Percentiles rank a stretch among this genome's conserved stretches.
Conservation (phyloP, 371 early-diverging fungal species). For the Rhizomucor miehei region DNA sequence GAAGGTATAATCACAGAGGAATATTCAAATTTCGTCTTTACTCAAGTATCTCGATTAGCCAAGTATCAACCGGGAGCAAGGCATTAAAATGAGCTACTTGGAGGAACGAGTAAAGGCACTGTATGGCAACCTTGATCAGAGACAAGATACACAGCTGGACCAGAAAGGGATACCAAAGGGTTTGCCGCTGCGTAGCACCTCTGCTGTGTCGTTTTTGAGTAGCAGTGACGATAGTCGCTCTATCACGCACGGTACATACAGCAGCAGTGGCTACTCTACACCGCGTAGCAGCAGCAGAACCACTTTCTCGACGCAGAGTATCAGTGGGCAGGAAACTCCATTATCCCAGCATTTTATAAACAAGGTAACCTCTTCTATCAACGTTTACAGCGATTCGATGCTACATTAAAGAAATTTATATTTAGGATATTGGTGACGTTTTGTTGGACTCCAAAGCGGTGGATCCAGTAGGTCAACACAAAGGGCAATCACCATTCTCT, state of each 20-base stretch:
- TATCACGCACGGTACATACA: neutral
- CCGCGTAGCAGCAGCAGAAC: slow-evolving; percentile 4
- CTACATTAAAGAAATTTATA: no score
- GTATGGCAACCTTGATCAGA: neutral
- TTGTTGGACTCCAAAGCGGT: neutral
- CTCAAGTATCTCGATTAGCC: neutral
- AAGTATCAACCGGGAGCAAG: neutral
- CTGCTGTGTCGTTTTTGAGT: neutral
- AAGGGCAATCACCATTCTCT: slow-evolving; percentile 8
- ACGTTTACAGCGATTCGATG: no score
- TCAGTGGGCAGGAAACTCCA: neutral
- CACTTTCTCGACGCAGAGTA: neutral
- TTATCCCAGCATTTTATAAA: slow-evolving; percentile 5
- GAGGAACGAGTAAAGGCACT: slow-evolving; percentile 7
- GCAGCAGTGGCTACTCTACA: slow-evolving; percentile 6
- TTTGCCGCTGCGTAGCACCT: neutral
- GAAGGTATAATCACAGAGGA: no score
- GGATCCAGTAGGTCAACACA: slow-evolving; percentile 8
- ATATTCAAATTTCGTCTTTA: neutral
- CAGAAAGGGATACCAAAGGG: neutral
- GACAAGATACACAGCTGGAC: neutral
- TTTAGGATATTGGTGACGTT: neutral
- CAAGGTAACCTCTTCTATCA: neutral
- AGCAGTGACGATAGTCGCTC: neutral
- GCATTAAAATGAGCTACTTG: neutral